These are phyloP conservation scores for Magnusiomyces sp. DNA, from an alignment of 1,139 yeast genomes.

Conservation along the genomic window DNA sequence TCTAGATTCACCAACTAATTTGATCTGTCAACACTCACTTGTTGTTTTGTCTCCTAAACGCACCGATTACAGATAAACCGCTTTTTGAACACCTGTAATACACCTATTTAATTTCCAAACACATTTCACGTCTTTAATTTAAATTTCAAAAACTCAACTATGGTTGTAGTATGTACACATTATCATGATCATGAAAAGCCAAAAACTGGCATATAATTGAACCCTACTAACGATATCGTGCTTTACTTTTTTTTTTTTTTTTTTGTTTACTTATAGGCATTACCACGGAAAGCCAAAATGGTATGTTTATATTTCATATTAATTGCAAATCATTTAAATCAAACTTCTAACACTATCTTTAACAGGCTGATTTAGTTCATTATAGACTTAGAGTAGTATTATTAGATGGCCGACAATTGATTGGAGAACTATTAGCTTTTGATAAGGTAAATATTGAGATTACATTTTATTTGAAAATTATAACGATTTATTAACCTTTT, in stretches of 20 bases:
- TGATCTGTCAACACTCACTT: conserved; percentile 40
- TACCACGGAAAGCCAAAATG: conserved; percentile 12
- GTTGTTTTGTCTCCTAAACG: no score
- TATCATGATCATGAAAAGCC: not conserved
- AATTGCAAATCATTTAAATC: not conserved
- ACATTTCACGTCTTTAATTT: not conserved
- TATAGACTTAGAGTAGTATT: conserved; percentile 67
- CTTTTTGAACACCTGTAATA: no score
- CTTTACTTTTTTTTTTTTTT: conserved; percentile 3
- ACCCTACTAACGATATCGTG: conserved; percentile 27
- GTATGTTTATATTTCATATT: not conserved
- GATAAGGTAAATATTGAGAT: conserved; percentile 42
- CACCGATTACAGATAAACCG: no score
- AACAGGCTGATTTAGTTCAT: conserved; percentile 56
- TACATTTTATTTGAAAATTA: not conserved
- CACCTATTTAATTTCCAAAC: not conserved
- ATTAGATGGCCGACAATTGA: conserved; percentile 62
- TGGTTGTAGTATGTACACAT: not conserved
- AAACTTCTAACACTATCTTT: not conserved
- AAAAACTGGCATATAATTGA: not conserved
- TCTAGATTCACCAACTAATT: conserved; percentile 34
- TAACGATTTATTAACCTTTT: not conserved
- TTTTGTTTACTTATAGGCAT: conserved; percentile 2
- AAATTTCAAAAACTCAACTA: not conserved
- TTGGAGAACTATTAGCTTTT: conserved; percentile 79